A percentile compares a stretch with the other conserved stretches of the same genome.
Conservation (phyloP, 805 yeast species). For the Maudiozyma saulgeensis region DNA sequence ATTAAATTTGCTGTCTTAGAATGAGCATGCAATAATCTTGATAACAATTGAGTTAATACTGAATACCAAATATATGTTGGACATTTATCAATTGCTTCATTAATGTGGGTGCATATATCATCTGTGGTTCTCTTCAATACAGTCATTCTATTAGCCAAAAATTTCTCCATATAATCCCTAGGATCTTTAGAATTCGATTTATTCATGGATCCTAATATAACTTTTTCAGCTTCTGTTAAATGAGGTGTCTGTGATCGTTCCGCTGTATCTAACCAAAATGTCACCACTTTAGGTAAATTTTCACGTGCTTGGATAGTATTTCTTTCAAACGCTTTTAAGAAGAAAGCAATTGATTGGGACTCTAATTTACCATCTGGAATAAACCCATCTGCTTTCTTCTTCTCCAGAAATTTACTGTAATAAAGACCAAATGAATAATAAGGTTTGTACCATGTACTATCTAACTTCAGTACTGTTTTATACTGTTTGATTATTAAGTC, state of each 20-base stretch:
- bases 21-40: conserved; percentile 63
- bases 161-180: conserved; percentile 6
- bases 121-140: conserved; percentile 30
- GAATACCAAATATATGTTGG: conserved; percentile 66
- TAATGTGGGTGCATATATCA: conserved; percentile 41
- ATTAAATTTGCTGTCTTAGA: conserved; percentile 46
- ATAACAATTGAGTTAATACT: conserved; percentile 75
- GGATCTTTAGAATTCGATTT: conserved; percentile 18
- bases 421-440: conserved; percentile 74
- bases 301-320: conserved; percentile 62
- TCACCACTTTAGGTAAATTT: conserved; percentile 79
- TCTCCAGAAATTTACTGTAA: conserved; percentile 65
- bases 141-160: conserved; percentile 18
- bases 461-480: conserved; percentile 43
- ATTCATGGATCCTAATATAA: background rate
- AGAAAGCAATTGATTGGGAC: conserved; percentile 22
- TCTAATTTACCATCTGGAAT: conserved; percentile 23
- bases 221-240: background rate
- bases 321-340: conserved; percentile 24
- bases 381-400: conserved; percentile 39
- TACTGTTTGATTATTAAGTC: conserved; percentile 65
- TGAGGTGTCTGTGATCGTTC: background rate
- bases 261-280: conserved; percentile 81
- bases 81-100: conserved; percentile 35
- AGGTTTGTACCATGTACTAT: conserved; percentile 63